Conservation (phyloP, 176 grass and related monocot species). For the Zoysia pacifica region DNA sequence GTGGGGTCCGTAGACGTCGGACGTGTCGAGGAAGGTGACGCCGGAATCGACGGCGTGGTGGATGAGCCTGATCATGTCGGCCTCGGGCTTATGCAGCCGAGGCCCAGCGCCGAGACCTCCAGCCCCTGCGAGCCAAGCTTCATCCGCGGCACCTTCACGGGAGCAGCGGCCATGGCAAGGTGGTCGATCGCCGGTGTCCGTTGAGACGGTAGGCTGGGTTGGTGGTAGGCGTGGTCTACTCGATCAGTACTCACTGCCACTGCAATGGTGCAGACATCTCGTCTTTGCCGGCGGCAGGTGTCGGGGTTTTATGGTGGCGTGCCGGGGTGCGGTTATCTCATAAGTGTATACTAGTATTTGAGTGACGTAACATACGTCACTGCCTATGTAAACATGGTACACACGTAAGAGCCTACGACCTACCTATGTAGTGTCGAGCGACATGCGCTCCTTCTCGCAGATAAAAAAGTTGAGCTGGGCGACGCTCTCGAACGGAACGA, state of each 20-base stretch:
- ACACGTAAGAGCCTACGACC: too few species aligned
- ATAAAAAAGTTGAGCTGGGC: background rate
- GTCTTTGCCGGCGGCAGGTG: too few species aligned
- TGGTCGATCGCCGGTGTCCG: too few species aligned
- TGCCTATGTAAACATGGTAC: too few species aligned
- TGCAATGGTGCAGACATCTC: too few species aligned
- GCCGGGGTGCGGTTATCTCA: too few species aligned
- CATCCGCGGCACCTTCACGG: background rate
- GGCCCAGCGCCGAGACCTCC: background rate
- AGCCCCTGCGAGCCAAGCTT: background rate
- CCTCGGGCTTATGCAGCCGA: conserved; percentile 63
- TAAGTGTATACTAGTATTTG: too few species aligned
- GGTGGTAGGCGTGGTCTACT: too few species aligned
- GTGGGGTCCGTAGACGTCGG: conserved; percentile 32
- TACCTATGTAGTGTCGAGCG: background rate
- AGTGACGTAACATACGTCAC: too few species aligned
- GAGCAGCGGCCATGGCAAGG: background rate
- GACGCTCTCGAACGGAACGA: conserved; percentile 48
- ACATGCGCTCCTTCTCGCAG: conserved; percentile 33
- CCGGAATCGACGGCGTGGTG: conserved; percentile 34
- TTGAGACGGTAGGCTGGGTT: too few species aligned
- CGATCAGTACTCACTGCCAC: too few species aligned
- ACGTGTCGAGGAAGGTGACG: conserved; percentile 61
- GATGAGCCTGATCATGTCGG: conserved; percentile 43
- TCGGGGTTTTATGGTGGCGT: too few species aligned